Evolutionary conservation across 2,329 filamentous ascomycete genomes (phyloP), one percentile per base, ranked within the genome.

Genomic region (Sporothrix protearum): DNA sequence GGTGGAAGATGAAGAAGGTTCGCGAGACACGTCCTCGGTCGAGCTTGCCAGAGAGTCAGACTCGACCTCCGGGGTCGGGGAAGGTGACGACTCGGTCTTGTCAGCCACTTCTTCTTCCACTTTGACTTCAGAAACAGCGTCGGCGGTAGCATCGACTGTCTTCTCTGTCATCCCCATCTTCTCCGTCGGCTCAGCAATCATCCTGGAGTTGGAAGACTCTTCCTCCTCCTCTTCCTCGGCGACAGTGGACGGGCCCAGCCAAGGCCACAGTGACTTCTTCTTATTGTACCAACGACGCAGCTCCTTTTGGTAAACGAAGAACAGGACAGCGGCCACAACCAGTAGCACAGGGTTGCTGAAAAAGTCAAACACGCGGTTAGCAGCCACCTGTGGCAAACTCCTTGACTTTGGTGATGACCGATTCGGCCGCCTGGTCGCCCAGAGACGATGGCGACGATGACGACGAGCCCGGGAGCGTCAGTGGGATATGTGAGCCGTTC

Each of bases 291-390:
- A 75, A 0, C 73, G 73, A 0, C 75, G 71, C 9, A 76, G 76
- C 1, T 77, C 75, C 66, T 77, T 78, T 3, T 80, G 78, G 63
- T 80, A 78, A 10, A 84, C 81, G 68, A 82, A 82, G 6, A 85
- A 74, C 4, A 85, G 77, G 8, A 80, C 74, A n/a, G 83, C 75
- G 30, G 86, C 78, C 19, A 86, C 75, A 2, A 86, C 76, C 7
- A 86, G 81, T 9, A 86, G 78, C 10, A 85, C 81, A 0, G 87
- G 87, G 72, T 89, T 89, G 70, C 82, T 84, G 57, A 89, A 77
- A 14, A 89, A 83, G 57, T 89, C 87, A 7, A 85, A 77, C 9
- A 87, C 78, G 71, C 82, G 86, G 55, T 85, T 81, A 0, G 81
- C 80, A 0, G 84, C 86, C 30, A 83, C 82, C 57, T 84, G 81